phyloP scores from a whole-genome alignment of 768 basidiomycete genomes.

The Sistotremastrum suecicum region DNA sequence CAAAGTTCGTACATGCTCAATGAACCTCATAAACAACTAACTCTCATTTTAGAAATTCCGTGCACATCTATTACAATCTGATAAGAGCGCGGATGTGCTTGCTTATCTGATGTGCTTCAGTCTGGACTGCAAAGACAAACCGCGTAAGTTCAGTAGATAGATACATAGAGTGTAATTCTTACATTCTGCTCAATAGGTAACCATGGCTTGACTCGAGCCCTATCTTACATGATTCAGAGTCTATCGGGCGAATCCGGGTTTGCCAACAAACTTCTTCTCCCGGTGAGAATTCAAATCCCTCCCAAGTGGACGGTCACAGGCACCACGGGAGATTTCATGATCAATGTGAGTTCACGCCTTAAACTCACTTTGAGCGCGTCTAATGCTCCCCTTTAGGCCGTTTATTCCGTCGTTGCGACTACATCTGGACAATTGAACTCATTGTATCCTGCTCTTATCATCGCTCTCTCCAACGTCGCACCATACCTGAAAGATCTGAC shows the following conservation, averaged over 20 bases:
- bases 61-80: conserved; percentile 64
- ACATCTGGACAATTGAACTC: conserved; percentile 72
- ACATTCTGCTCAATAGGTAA: conserved; percentile 42
- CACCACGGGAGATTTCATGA: conserved; percentile 73
- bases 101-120: conserved; percentile 69
- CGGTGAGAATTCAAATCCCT: conserved; percentile 52
- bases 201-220: conserved; percentile 76
- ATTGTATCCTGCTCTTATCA: conserved; percentile 85
- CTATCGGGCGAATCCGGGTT: conserved; percentile 77
- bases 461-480: conserved; percentile 77
- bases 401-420: conserved; percentile 82
- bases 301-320: conserved; percentile 65
- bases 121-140: conserved; percentile 87
- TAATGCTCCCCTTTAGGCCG: conserved; percentile 35
- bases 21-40: neutral
- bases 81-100: conserved; percentile 62
- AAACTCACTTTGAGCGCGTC: neutral
- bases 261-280: conserved; percentile 49
- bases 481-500: conserved; percentile 76
- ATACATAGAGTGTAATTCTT: neutral
- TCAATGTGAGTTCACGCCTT: conserved; percentile 45
- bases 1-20: conserved; percentile 39
- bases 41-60: conserved; percentile 62
- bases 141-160: conserved; percentile 39
- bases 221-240: conserved; percentile 86